A percentile compares a stretch with the other conserved stretches of the same genome.
Evolutionary conservation across 2,329 filamentous ascomycete species (phyloP).

Genomic region (Fusarium pilosicola): DNA sequence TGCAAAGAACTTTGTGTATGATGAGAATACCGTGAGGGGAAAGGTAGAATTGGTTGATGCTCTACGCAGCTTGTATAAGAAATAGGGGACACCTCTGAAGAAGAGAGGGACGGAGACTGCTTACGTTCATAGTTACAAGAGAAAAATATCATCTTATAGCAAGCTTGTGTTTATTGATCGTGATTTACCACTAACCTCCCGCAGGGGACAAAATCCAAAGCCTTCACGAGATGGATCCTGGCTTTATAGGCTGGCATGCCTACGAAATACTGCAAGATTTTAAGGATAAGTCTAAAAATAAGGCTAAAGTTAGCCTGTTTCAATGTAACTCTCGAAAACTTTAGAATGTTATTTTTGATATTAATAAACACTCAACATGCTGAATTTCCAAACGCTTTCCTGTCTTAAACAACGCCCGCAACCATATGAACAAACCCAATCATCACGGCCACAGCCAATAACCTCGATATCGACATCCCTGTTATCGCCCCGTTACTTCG

Average conservation of each 20-base stretch:
- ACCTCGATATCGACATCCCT: neutral
- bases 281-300: neutral
- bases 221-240: neutral
- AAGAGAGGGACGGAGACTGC: neutral
- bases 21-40: constrained; percentile 40
- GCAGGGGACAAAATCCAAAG: too few species aligned
- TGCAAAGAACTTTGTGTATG: constrained; percentile 36
- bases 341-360: neutral
- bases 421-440: constrained; percentile 1
- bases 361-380: neutral
- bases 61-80: constrained; percentile 29
- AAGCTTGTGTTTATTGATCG: neutral
- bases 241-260: neutral
- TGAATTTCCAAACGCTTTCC: neutral
- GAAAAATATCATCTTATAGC: neutral
- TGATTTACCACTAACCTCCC: too few species aligned
- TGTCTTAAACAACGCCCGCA: neutral
- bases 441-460: neutral
- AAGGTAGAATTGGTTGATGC: constrained; percentile 41
- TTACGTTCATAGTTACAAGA: too few species aligned
- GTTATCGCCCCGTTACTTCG: neutral
- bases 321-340: neutral
- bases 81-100: neutral
- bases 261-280: neutral
- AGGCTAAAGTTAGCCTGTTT: neutral